Conservation (phyloP, 2,329 filamentous ascomycete genomes). For the Alternaria ventricosa region DNA sequence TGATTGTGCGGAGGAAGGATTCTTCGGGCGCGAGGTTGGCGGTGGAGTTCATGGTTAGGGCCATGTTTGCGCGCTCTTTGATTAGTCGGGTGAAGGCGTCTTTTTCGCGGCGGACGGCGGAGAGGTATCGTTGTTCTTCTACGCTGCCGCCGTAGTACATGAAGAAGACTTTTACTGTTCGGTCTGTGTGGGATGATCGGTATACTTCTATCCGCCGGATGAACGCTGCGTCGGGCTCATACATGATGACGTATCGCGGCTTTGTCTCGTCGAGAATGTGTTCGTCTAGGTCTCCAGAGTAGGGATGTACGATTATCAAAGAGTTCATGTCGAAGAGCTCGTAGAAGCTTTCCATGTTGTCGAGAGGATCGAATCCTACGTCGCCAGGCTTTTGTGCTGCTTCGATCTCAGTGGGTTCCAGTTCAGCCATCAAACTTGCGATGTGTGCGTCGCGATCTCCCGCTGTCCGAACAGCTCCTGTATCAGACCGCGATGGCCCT, state of each 20-base stretch:
- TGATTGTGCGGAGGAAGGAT: conserved; percentile 90
- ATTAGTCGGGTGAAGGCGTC: conserved; percentile 95
- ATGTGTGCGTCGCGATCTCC: conserved; percentile 87
- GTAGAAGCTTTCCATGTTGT: conserved; percentile 92
- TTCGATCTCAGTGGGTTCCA: conserved; percentile 81
- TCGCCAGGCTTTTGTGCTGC: conserved; percentile 74
- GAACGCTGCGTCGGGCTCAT: conserved; percentile 93
- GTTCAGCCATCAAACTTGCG: conserved; percentile 79
- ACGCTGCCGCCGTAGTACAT: conserved; percentile 95
- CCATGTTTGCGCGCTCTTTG: conserved; percentile 92
- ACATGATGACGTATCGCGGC: conserved; percentile 97
- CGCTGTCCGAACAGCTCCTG: conserved; percentile 74
- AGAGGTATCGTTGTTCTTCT: conserved; percentile 92
- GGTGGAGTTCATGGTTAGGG: conserved; percentile 76
- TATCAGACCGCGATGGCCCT: conserved; percentile 68
- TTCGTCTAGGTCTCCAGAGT: conserved; percentile 94
- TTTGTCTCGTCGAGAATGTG: conserved; percentile 94
- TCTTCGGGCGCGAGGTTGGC: conserved; percentile 81
- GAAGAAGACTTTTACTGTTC: conserved; percentile 92
- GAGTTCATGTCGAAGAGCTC: conserved; percentile 91
- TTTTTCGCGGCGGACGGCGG: conserved; percentile 90
- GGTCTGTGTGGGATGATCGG: conserved; percentile 87
- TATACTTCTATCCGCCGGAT: conserved; percentile 95
- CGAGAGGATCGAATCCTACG: conserved; percentile 77
- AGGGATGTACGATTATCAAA: conserved; percentile 86